phyloP scores from a whole-genome alignment of 495 filamentous ascomycete species.

The Trichoderma parareesei region DNA sequence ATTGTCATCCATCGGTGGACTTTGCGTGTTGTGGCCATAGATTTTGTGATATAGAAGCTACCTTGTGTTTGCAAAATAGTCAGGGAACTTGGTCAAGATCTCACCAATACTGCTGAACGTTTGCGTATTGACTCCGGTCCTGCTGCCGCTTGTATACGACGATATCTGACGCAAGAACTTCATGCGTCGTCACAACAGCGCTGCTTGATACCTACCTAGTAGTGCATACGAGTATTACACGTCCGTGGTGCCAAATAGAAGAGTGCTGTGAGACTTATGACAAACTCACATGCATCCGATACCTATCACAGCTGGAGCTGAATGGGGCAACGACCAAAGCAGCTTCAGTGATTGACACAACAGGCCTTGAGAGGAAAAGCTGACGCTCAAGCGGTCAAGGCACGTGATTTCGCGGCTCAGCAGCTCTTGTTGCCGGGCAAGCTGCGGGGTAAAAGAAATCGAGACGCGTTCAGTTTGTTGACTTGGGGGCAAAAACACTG shows the following conservation, averaged over 20 bases:
- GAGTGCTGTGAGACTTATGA: no score
- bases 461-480: not conserved
- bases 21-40: no score
- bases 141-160: not conserved
- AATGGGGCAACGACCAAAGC: no score
- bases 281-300: not conserved
- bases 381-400: not conserved
- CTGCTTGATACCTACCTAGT: no score
- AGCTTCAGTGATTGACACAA: no score
- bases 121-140: not conserved
- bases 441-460: not conserved
- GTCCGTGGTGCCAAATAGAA: no score
- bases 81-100: not conserved
- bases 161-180: slow-evolving; percentile 3
- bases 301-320: no score
- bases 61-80: not conserved
- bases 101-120: not conserved
- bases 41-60: not conserved
- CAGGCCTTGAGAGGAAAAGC: no score
- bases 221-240: no score
- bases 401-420: slow-evolving; percentile 4
- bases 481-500: not conserved
- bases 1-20: no score
- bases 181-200: not conserved
- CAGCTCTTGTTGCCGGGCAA: not conserved